Evolutionary conservation across 495 filamentous ascomycete species (phyloP).

Genomic region (Daldinia concentrica): DNA sequence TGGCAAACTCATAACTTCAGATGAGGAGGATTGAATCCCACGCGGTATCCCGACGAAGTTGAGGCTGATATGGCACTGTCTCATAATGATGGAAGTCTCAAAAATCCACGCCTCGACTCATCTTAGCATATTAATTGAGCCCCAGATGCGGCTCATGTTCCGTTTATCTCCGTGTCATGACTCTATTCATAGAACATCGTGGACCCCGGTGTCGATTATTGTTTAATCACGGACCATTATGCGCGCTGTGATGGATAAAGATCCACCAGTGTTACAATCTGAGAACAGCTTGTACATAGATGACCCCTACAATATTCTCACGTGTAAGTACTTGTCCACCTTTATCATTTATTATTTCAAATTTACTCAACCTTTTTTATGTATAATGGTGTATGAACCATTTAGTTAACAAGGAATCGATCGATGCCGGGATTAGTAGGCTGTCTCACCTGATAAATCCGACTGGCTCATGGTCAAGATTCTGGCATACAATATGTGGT

Average conservation of each 20-base stretch:
- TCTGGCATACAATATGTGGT: conserved; percentile 25
- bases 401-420: conserved; percentile 19
- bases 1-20: conserved; percentile 5
- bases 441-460: conserved; percentile 33
- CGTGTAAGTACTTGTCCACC: background rate
- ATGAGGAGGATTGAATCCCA: conserved; percentile 31
- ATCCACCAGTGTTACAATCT: conserved; percentile 10
- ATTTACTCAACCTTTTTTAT: background rate
- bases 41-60: conserved; percentile 26
- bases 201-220: conserved; percentile 24
- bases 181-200: conserved; percentile 42
- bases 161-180: conserved; percentile 25
- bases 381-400: background rate
- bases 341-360: background rate
- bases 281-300: background rate
- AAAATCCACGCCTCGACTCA: conserved; percentile 24
- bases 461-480: conserved; percentile 28
- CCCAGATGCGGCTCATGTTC: conserved; percentile 39
- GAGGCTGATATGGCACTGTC: conserved; percentile 38
- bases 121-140: conserved; percentile 18
- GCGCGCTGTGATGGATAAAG: conserved; percentile 25
- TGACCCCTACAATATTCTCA: background rate
- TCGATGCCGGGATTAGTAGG: conserved; percentile 22
- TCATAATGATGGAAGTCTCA: conserved; percentile 26
- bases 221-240: conserved; percentile 33